Evolutionary conservation across 2,329 filamentous ascomycete species (phyloP), one percentile per base, ranked within the genome.

Genomic region (Clarireedia hainanense): DNA sequence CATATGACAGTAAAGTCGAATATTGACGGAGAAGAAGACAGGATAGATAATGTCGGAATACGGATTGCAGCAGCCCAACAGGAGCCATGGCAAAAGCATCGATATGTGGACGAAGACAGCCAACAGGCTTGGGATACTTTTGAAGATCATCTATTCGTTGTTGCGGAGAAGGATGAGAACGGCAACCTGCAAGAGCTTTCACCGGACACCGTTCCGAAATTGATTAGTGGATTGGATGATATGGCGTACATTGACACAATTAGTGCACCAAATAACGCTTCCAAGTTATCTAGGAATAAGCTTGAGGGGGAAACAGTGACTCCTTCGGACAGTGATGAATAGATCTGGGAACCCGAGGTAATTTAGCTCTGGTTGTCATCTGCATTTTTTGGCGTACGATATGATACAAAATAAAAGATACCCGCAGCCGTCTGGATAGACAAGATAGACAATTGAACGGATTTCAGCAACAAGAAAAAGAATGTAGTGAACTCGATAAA

Each of bases 1-100:
- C 87, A 94, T 71, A 89, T 95, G 75, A 89, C 89, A 30, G 85
- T 95, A 67, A 95, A 95, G 75, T 84, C 84, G 39, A 81, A 83
- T 1, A 81, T 83, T 47, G 83, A 87, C 63, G 83, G 84, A 55
- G 85, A 86, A 51, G 77, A 76, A 47, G 76, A 82, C 55, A 77
- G 82, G 12, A 83, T 81, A 24, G 81, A 88, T 62, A 91, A 84
- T 37, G 94, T 87, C 76, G 85, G 80, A 59, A 80, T 87, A 66
- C 83, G 90, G 30, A 80, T 97, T 61, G 83, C 86, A 63, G 74
- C 79, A 46, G 90, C 95, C 45, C 88, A 95, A 73, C 80, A 84
- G 52, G 92, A 99, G 69, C 75, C 78, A 56, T 99, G 94, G 94
- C 80, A 83, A 61, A 81, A 78, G 59, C 80, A 96, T 70, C 78